These are phyloP conservation scores for Lycium barbarum DNA, from an alignment of 257 asterid species.

Conservation along the genomic window DNA sequence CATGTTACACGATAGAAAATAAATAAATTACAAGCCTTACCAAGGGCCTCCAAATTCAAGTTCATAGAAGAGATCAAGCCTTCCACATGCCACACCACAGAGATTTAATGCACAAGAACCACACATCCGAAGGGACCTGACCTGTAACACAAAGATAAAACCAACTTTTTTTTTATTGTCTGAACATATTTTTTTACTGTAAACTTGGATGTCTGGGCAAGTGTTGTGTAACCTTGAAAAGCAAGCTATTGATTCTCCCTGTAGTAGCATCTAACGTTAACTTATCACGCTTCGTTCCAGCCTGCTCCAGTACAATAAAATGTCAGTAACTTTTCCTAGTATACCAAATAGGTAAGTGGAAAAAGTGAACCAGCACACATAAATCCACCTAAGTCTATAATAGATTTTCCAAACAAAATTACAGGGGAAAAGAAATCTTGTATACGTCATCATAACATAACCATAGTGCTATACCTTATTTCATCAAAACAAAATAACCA, in stretches of 20 bases:
- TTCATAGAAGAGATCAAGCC: constrained; percentile 84
- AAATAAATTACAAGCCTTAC: constrained; percentile 36
- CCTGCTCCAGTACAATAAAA: constrained; percentile 50
- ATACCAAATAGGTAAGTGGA: neutral
- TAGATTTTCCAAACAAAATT: neutral
- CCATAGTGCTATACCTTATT: neutral
- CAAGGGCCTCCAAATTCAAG: constrained; percentile 89
- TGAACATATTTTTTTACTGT: neutral
- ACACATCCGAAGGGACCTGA: constrained; percentile 82
- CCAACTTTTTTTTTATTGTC: neutral
- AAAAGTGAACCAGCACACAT: neutral
- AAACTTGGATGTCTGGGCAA: constrained; percentile 4
- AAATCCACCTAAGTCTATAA: neutral
- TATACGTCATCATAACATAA: neutral
- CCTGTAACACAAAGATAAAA: constrained; percentile 49
- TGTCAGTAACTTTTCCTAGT: constrained; percentile 5
- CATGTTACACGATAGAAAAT: constrained; percentile 19
- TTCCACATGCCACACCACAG: constrained; percentile 87
- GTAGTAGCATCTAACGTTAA: constrained; percentile 66
- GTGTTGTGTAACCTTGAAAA: constrained; percentile 62
- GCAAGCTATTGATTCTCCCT: constrained; percentile 72
- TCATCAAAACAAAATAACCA: too few species aligned
- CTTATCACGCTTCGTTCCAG: constrained; percentile 79
- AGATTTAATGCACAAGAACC: constrained; percentile 93
- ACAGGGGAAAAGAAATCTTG: neutral